phyloP scores from a whole-genome alignment of 768 basidiomycete species.

The Rhodotorula sphaerocarpa region DNA sequence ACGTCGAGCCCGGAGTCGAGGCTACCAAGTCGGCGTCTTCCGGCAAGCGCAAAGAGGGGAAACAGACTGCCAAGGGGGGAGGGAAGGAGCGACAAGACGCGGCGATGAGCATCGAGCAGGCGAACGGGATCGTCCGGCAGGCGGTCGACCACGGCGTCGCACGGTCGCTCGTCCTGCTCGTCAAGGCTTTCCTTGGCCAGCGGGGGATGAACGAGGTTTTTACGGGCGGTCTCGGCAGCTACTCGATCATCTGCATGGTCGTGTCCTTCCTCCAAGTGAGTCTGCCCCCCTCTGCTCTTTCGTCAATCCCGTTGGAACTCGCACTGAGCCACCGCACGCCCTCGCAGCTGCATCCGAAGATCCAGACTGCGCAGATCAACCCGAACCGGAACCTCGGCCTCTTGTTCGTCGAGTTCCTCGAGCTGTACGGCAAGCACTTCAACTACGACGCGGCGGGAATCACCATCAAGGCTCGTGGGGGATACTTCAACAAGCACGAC shows the following conservation, averaged over 20 bases:
- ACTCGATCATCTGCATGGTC: slow-evolving; percentile 84
- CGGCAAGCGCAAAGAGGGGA: background rate
- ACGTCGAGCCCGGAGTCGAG: slow-evolving; percentile 27
- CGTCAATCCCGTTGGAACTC: no score
- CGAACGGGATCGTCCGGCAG: background rate
- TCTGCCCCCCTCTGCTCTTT: background rate
- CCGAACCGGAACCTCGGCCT: slow-evolving; percentile 81
- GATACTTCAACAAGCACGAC: slow-evolving; percentile 72
- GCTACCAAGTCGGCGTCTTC: slow-evolving; percentile 43
- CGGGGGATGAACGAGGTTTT: slow-evolving; percentile 97
- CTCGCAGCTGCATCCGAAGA: slow-evolving; percentile 82
- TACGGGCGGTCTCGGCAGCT: slow-evolving; percentile 86
- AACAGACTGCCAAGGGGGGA: background rate
- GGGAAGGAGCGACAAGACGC: no score
- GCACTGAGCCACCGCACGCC: background rate
- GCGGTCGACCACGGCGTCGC: slow-evolving; percentile 35
- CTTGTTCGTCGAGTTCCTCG: slow-evolving; percentile 93
- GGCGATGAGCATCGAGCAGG: background rate
- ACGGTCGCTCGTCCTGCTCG: slow-evolving; percentile 62
- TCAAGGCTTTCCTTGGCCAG: slow-evolving; percentile 82
- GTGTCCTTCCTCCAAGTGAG: slow-evolving; percentile 82
- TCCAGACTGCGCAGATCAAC: slow-evolving; percentile 77
- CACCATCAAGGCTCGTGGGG: slow-evolving; percentile 75
- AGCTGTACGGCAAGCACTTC: slow-evolving; percentile 85
- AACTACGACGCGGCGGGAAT: slow-evolving; percentile 68